Evolutionary conservation across 106 monocot genomes (phyloP).

Genomic region (Dioscorea dumetorum): DNA sequence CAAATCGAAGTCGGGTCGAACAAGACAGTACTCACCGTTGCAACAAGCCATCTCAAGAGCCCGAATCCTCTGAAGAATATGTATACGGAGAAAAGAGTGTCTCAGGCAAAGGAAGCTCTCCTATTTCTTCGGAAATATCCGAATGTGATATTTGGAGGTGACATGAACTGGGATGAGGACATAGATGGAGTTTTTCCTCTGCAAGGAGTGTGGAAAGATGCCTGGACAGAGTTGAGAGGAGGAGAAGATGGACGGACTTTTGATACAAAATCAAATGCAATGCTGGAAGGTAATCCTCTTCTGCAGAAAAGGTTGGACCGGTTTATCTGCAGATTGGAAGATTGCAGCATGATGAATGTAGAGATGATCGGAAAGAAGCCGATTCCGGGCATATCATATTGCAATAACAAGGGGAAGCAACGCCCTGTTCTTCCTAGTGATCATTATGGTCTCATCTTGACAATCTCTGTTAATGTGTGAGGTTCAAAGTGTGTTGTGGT

Average conservation of each 20-base stretch:
- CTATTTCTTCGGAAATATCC: background rate
- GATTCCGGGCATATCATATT: constrained; percentile 40
- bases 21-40: constrained; percentile 16
- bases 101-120: constrained; percentile 16
- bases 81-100: background rate
- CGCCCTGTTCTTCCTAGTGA: constrained; percentile 64
- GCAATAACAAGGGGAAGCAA: constrained; percentile 43
- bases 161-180: constrained; percentile 45
- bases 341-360: constrained; percentile 49
- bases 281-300: constrained; percentile 39
- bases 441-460: constrained; percentile 48
- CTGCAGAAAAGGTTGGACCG: constrained; percentile 79
- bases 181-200: constrained; percentile 20
- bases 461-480: no score
- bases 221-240: constrained; percentile 31
- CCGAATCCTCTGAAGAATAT: background rate
- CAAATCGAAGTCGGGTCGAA: background rate
- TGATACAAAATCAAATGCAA: constrained; percentile 39
- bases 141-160: constrained; percentile 36
- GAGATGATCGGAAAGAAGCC: constrained; percentile 81
- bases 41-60: constrained; percentile 29
- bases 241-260: constrained; percentile 33
- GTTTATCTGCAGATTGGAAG: constrained; percentile 49
- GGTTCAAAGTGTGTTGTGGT: no score
- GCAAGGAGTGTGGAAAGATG: constrained; percentile 34